phyloP scores from a whole-genome alignment of 2,329 filamentous ascomycete species.

The Tothia fuscella region DNA sequence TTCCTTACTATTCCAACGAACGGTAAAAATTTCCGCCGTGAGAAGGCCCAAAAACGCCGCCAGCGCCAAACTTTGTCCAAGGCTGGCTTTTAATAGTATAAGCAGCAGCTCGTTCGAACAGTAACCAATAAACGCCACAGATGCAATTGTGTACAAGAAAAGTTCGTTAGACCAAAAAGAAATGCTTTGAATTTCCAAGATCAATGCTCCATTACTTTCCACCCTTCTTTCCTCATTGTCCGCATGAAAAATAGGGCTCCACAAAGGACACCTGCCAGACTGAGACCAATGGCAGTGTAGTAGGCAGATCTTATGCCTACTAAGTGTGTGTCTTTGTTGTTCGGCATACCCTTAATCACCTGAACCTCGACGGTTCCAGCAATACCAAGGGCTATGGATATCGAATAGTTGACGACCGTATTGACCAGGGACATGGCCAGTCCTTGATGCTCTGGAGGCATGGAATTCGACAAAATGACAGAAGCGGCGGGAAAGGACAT shows the following conservation, averaged over 20 bases:
- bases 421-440: constrained; percentile 18
- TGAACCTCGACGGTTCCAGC: constrained; percentile 12
- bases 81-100: too few species aligned
- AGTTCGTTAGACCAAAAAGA: too few species aligned
- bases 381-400: constrained; percentile 14
- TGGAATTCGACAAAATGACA: constrained; percentile 19
- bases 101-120: too few species aligned
- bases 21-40: too few species aligned
- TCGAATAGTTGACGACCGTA: constrained; percentile 19
- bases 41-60: too few species aligned
- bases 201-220: constrained; percentile 17
- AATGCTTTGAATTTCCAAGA: too few species aligned
- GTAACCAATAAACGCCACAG: too few species aligned
- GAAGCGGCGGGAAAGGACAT: constrained; percentile 19
- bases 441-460: constrained; percentile 19
- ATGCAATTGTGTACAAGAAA: too few species aligned
- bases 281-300: constrained; percentile 16
- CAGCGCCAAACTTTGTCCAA: too few species aligned
- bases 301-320: constrained; percentile 14
- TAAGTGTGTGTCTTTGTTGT: background rate
- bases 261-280: constrained; percentile 15
- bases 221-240: constrained; percentile 15
- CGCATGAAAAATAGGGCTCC: constrained; percentile 16
- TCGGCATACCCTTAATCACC: background rate
- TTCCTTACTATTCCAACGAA: too few species aligned